These are phyloP conservation scores for Wallacemonas collosoma DNA, from an alignment of 208 protist genomes.

Conservation along the genomic window DNA sequence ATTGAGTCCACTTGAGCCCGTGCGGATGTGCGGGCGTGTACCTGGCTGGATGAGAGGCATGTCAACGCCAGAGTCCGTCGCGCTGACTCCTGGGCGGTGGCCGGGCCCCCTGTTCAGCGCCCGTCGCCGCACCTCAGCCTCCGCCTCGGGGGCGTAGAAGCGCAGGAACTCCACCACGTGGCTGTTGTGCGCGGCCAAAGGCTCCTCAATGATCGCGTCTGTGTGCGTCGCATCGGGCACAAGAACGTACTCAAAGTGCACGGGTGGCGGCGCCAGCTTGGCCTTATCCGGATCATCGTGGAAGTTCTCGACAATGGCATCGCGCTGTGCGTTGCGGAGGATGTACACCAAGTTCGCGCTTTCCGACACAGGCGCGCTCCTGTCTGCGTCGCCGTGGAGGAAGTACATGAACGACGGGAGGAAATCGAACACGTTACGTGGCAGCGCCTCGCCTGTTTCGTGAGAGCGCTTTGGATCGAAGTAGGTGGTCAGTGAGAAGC, in stretches of 20 bases:
- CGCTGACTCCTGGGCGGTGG: background rate
- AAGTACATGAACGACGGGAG: conserved; percentile 80
- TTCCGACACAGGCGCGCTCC: conserved; percentile 75
- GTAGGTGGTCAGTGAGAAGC: conserved; percentile 56
- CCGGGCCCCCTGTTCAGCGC: background rate
- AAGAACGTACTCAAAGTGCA: conserved; percentile 70
- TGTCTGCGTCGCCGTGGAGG: conserved; percentile 83
- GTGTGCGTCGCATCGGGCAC: conserved; percentile 79
- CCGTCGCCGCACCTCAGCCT: conserved; percentile 25
- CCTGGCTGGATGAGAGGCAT: background rate
- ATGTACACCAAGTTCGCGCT: conserved; percentile 69
- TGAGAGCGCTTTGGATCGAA: conserved; percentile 54
- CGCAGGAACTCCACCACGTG: conserved; percentile 75
- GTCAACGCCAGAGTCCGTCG: conserved; percentile 10
- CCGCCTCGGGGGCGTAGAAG: conserved; percentile 45
- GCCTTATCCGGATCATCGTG: conserved; percentile 24
- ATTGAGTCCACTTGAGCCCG: background rate
- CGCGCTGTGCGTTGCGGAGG: conserved; percentile 67
- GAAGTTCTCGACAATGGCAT: conserved; percentile 35
- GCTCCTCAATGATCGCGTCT: conserved; percentile 84
- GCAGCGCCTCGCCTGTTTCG: conserved; percentile 69
- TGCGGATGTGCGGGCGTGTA: background rate
- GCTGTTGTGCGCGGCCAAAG: conserved; percentile 50
- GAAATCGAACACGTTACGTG: conserved; percentile 85
- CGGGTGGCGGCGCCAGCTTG: conserved; percentile 28